Evolutionary conservation across 495 filamentous ascomycete species (phyloP), one percentile per base, ranked within the genome.

Genomic region (Penicillium arizonense): DNA sequence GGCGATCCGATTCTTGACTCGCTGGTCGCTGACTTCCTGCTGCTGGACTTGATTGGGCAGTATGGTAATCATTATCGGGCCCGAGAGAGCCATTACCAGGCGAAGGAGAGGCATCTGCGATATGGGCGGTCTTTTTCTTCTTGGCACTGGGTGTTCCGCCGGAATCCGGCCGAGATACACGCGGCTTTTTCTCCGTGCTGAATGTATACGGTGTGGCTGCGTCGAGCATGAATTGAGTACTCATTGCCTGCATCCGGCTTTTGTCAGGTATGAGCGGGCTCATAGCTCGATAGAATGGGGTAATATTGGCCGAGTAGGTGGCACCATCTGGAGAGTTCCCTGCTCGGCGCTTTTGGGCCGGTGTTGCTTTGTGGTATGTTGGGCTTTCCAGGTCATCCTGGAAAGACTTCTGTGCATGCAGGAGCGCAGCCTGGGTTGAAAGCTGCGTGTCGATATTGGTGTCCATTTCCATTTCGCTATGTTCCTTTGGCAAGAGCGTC

Each of bases 141-240:
- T 61, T 64, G 38, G 44, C 47, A 32, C 30, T 47, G 40, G 7
- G 47, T n/a, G 43, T 53, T 47, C 34, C 34, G 12, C 32, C 48
- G 14, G 32, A 66, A 34, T 47, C 51, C 42, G 30, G 53, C 28
- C 53, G 52, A 8, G 52, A 55, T 32, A 48, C 21, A 8, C 44
- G 57, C 9, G 42, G 35, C 42, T 73, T 76, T 46, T 75, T 77
- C 9, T 69, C 64, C 1, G 76, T 77, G 28, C 74, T 77, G 44
- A 77, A 69, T 1, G 62, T 69, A 38, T 75, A 81, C 21, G 78
- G 77, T 1, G 75, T 78, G 24, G 69, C 70, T 9, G 73, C 69
- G 54, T 80, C 75, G 23, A 81, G 68, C 63, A 80, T 74, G 38
- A 60, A 71, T 61, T 81, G 78, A 4, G 77, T 81, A 54, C 72